A percentile compares a stretch with the other conserved stretches of the same genome.
Evolutionary conservation across 2,329 filamentous ascomycete genomes (phyloP).

Genomic region (Talaromyces sp.): DNA sequence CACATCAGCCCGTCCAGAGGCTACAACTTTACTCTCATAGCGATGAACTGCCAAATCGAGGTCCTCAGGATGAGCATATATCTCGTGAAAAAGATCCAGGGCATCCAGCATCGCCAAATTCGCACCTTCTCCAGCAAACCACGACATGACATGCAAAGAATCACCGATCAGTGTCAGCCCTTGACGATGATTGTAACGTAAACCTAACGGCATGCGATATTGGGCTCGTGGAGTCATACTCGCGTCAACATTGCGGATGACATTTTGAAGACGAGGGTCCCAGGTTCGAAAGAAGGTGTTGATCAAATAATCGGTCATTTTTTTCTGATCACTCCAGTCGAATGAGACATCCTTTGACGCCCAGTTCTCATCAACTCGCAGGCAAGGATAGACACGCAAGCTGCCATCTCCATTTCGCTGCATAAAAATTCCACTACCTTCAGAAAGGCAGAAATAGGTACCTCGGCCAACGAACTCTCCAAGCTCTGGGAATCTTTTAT

Average conservation of each 20-base stretch:
- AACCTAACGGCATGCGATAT: constrained; percentile 25
- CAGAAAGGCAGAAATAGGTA: constrained; percentile 22
- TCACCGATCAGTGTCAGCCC: constrained; percentile 27
- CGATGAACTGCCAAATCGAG: neutral
- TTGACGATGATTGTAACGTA: constrained; percentile 21
- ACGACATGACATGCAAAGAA: constrained; percentile 27
- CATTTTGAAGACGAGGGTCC: constrained; percentile 18
- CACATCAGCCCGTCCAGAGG: neutral
- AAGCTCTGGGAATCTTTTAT: constrained; percentile 18
- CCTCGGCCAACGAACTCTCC: constrained; percentile 17
- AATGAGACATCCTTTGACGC: neutral
- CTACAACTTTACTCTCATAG: neutral
- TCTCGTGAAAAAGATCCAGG: constrained; percentile 3
- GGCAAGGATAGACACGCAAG: neutral
- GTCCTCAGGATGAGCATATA: neutral
- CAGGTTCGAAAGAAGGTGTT: neutral
- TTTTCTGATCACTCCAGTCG: neutral
- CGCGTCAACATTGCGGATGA: constrained; percentile 12
- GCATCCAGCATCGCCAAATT: constrained; percentile 18
- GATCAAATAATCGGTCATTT: neutral
- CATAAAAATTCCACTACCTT: neutral
- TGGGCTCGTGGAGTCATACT: constrained; percentile 12
- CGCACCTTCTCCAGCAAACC: constrained; percentile 26
- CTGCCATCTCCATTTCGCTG: neutral
- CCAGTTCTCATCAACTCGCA: neutral